A percentile compares a stretch with the other conserved stretches of the same genome.
These are phyloP conservation scores for Lactarius indigo DNA, from an alignment of 768 basidiomycete genomes.

Conservation along the genomic window DNA sequence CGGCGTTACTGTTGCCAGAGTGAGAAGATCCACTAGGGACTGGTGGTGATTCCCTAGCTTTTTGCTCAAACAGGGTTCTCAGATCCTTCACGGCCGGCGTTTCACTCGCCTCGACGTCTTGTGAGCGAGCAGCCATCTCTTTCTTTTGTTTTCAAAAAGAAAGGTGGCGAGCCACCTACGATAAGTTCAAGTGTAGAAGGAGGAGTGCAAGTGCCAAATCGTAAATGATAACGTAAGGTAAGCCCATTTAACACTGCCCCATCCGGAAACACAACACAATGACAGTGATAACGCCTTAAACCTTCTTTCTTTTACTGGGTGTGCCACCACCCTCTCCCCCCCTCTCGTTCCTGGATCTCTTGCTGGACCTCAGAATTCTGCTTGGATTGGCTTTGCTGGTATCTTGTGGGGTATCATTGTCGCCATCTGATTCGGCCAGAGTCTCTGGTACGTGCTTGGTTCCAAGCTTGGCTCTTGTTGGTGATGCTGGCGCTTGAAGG, in stretches of 20 bases:
- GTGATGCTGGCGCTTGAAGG: slow-evolving; percentile 8
- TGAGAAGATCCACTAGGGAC: slow-evolving; percentile 3
- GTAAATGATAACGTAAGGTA: neutral
- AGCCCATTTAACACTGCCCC: neutral
- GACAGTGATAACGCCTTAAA: neutral
- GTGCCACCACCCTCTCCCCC: neutral
- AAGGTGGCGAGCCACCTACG: neutral
- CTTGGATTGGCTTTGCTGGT: neutral
- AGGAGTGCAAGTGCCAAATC: neutral
- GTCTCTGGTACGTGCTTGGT: neutral
- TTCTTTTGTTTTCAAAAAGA: neutral
- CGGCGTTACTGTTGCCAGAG: neutral
- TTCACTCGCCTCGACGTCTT: slow-evolving; percentile 7
- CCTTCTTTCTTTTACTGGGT: slow-evolving; percentile 11
- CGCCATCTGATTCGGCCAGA: neutral
- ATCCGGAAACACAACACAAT: neutral
- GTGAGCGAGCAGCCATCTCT: slow-evolving; percentile 4
- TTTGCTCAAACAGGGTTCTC: slow-evolving; percentile 17
- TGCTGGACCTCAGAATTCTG: slow-evolving; percentile 9
- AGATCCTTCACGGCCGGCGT: slow-evolving; percentile 20
- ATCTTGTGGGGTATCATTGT: neutral
- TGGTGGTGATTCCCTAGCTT: slow-evolving; percentile 7
- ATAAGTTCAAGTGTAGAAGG: neutral
- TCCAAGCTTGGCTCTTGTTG: slow-evolving; percentile 6
- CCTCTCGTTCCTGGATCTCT: slow-evolving; percentile 12